Conservation (phyloP, 1,284 basidiomycete genomes). For the Mycena sp. region DNA sequence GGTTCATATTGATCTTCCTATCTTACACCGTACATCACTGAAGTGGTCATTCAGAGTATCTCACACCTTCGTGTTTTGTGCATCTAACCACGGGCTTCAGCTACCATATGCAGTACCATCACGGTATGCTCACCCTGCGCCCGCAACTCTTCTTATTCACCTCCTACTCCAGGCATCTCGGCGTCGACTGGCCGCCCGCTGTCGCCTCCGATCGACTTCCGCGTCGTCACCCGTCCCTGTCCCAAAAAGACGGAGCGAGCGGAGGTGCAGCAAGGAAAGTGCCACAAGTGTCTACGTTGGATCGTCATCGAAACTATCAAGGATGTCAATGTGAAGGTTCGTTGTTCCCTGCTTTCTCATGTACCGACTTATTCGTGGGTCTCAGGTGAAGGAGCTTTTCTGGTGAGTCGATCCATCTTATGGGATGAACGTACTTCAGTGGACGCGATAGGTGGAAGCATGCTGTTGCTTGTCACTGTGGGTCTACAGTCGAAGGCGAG, state of each 20-base stretch:
- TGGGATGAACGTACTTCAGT: slow-evolving; percentile 1
- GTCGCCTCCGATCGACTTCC: slow-evolving; percentile 76
- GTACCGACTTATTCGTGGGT: too few relatives aligned
- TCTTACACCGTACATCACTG: background rate
- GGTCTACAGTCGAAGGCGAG: slow-evolving; percentile 63
- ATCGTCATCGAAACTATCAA: slow-evolving; percentile 76
- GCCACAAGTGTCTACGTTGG: slow-evolving; percentile 81
- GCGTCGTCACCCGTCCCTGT: slow-evolving; percentile 53
- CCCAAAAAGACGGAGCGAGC: slow-evolving; percentile 67
- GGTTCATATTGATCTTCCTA: slow-evolving; percentile 32
- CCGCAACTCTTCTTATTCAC: slow-evolving; percentile 42
- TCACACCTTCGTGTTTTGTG: too few relatives aligned
- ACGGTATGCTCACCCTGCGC: slow-evolving; percentile 56
- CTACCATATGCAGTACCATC: slow-evolving; percentile 83
- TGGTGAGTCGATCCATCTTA: slow-evolving; percentile 56
- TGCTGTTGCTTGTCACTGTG: slow-evolving; percentile 74
- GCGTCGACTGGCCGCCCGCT: slow-evolving; percentile 71
- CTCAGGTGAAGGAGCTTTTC: slow-evolving; percentile 74
- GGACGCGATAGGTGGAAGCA: slow-evolving; percentile 77
- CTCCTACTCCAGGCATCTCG: slow-evolving; percentile 60
- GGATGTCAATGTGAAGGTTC: slow-evolving; percentile 72
- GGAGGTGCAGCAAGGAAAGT: slow-evolving; percentile 72
- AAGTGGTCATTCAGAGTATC: background rate
- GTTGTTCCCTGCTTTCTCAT: slow-evolving; percentile 48
- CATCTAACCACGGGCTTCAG: too few relatives aligned